Conservation (phyloP, 768 basidiomycete genomes). For the Kwoniella dejecticola region DNA sequence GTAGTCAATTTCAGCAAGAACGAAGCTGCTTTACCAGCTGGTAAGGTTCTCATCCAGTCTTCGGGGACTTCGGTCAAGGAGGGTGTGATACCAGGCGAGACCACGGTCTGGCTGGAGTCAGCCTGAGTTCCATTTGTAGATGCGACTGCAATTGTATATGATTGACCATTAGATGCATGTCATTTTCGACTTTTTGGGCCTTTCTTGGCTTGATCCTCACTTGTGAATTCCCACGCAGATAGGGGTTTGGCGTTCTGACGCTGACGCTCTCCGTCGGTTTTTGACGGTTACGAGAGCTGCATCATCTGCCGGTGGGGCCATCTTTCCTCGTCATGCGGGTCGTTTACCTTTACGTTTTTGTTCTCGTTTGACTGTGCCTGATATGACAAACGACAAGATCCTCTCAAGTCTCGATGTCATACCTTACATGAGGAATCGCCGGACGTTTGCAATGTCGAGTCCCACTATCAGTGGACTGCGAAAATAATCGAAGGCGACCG, state of each 20-base stretch:
- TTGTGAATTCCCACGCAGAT: no score
- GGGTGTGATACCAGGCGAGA: conserved; percentile 16
- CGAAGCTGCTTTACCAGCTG: conserved; percentile 22
- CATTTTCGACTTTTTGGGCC: background rate
- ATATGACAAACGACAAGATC: no score
- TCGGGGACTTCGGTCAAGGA: background rate
- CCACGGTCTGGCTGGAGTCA: conserved; percentile 13
- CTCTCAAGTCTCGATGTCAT: no score
- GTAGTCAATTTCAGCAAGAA: conserved; percentile 33
- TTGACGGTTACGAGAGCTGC: background rate
- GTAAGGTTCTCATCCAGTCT: conserved; percentile 10
- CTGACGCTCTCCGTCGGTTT: background rate
- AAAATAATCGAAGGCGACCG: no score
- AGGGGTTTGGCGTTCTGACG: no score
- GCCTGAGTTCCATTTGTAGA: background rate
- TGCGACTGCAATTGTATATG: background rate
- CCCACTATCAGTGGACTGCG: no score
- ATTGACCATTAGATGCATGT: background rate
- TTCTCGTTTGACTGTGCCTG: no score
- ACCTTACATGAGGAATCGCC: no score
- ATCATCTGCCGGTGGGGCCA: background rate
- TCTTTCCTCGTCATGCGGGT: background rate
- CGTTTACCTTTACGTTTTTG: background rate
- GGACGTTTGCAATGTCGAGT: no score
- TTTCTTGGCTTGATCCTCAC: background rate